Evolutionary conservation across 2,329 filamentous ascomycete species (phyloP), one percentile per base, ranked within the genome.

Genomic region (Aspergillus floridensis): DNA sequence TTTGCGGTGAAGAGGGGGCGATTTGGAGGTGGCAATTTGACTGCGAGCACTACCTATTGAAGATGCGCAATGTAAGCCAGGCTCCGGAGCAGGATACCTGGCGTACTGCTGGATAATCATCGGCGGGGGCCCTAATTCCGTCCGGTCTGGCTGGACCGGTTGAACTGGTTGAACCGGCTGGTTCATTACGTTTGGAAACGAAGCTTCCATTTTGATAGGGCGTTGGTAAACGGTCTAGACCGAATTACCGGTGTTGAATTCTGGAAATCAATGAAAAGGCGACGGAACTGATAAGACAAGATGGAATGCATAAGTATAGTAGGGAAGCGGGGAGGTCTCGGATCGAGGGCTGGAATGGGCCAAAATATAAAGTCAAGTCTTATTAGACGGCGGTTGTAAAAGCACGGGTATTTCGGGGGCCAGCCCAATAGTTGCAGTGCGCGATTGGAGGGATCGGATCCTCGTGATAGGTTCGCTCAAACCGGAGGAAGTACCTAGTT

Each of bases 61-160:
- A n/a, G 75, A 76, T 53, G 68, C 71, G 64, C 72, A 75, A 58
- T 69, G 74, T 41, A 77, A 56, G 5, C 73, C 66, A 8, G 72
- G 68, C 47, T 76, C 74, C 57, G 76, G 62, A 2, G 67, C 63
- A 31, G 74, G 69, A 63, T 75, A 77, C 58, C 72, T 69, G 16
- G 74, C 73, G 68, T 75, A 77, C 58, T 76, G 75, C 59, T 76
- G 74, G 58, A 75, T 66, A 32, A 76, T 70, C 60, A 74, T 68
- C 32, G 69, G 70, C 47, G 65, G 61, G 19, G 60, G 61, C 54
- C 62, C 63, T 49, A 71, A 59, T 26, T 72, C 72, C 35, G 59
- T 63, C 16, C 66, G 64, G 24, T 67, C 70, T 31, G 66, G 53
- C 41, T 44, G 53, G n/a, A 55, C 53, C 19, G 66, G 50, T 6